Base-by-base conservation (phyloP, 129 eudicot species). In the Erigeron canadensis region DNA sequence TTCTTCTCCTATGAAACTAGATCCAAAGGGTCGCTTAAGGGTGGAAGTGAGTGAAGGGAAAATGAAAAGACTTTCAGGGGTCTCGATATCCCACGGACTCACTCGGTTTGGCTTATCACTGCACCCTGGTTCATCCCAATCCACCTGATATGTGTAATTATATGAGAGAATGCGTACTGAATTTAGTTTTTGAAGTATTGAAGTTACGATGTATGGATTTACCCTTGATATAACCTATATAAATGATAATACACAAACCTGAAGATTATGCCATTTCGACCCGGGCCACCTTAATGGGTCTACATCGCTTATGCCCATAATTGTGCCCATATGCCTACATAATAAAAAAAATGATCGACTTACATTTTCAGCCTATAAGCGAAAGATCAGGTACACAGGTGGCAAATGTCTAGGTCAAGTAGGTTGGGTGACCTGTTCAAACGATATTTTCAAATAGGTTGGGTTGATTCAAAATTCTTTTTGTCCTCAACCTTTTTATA, bases 41-140 rank as follows among this genome's bases (percentile, higher is more conserved):
- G 83, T 85, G n/a, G 91, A 80, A n/a, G 91, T 83, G 19, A 90
- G 83, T 23, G 96, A 85, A 72, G 96, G 88, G 72, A 87, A 90
- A 18, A 87, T 84, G 82, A 90, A 90, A 19, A 85, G 84, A 70
- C 95, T 87, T 83, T 90, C 96, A 7, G 96, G 96, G 59, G 89
- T 90, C 81, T 90, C 96, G 16, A 90, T 78, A 57, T 87, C 96
- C 96, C 96, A 90, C 2, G 95, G 87, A 72, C 87, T 85, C 37
- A 90, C 96, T 77, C 96, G 71, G 59, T 57, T 87, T 68, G 63
- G 91, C 82, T 81, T 85, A 55, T 87, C 91, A 59, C 81, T 76
- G 40, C 96, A 90, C 53, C 85, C 87, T 5, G 91, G 88, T 67
- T 90, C 96, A 65, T 90, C 96, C 96, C 96, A 90, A 69, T 90